Percentiles rank a stretch among this genome's conserved stretches.
These are phyloP conservation scores for Chlamydomonas applanata DNA, from an alignment of 139 green algal species.

Conservation along the genomic window DNA sequence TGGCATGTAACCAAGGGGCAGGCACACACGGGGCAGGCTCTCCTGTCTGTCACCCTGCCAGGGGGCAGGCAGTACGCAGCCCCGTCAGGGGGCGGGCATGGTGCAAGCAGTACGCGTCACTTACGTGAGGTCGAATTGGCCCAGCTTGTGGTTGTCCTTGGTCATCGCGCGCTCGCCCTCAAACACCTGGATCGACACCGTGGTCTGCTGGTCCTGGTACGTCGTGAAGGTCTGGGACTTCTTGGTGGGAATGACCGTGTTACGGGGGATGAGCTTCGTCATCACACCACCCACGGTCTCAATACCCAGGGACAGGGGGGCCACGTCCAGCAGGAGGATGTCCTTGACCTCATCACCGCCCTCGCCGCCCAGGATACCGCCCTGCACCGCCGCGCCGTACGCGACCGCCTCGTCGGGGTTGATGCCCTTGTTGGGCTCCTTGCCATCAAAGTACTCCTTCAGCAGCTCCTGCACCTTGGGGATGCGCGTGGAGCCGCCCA, in stretches of 20 bases:
- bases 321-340: conserved; percentile 45
- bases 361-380: conserved; percentile 48
- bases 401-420: conserved; percentile 95
- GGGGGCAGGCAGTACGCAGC: no score
- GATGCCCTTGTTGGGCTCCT: conserved; percentile 93
- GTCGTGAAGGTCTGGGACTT: conserved; percentile 99
- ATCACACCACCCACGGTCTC: conserved; percentile 92
- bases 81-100: no score
- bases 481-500: conserved; percentile 94
- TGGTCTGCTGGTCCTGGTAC: conserved; percentile 96
- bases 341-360: conserved; percentile 39
- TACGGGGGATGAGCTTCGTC: conserved; percentile 92
- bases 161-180: conserved; percentile 89
- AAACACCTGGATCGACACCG: conserved; percentile 79
- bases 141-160: conserved; percentile 93
- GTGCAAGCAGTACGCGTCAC: no score
- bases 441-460: conserved; percentile 88
- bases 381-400: conserved; percentile 90
- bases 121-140: conserved; percentile 78
- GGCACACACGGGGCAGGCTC: no score
- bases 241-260: conserved; percentile 95
- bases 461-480: conserved; percentile 90
- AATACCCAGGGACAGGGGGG: conserved; percentile 89
- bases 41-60: no score
- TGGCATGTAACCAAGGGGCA: no score